A percentile compares a stretch with the other conserved stretches of the same genome.
Conservation (phyloP, 1,139 yeast species). For the Taiozyma onychis region DNA sequence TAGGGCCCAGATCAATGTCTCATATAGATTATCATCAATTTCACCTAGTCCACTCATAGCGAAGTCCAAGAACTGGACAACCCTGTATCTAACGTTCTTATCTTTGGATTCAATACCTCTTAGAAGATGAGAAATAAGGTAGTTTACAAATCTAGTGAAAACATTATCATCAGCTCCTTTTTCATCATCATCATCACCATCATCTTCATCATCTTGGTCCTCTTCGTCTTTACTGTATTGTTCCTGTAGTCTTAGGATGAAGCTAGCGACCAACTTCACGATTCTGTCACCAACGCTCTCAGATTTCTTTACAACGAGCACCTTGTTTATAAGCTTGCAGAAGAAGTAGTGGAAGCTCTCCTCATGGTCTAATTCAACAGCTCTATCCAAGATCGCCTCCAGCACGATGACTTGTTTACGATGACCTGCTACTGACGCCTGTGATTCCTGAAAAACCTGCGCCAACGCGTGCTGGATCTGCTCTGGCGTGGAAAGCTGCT, state of each 20-base stretch:
- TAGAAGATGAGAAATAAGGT: conserved; percentile 58
- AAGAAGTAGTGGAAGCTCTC: conserved; percentile 57
- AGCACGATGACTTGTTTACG: conserved; percentile 64
- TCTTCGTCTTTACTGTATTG: conserved; percentile 28
- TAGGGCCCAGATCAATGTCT: conserved; percentile 55
- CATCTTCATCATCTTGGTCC: conserved; percentile 27
- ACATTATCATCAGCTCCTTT: conserved; percentile 35
- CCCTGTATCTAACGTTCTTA: conserved; percentile 72
- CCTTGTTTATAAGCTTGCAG: conserved; percentile 54
- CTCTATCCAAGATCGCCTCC: conserved; percentile 51
- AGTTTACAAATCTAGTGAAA: conserved; percentile 50
- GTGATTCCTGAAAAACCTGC: conserved; percentile 79
- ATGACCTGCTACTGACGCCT: conserved; percentile 66
- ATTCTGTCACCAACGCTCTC: conserved; percentile 75
- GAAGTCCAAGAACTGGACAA: conserved; percentile 71
- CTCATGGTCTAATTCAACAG: conserved; percentile 46
- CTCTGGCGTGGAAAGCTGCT: conserved; percentile 18
- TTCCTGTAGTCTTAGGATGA: conserved; percentile 45
- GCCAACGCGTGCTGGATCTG: conserved; percentile 45
- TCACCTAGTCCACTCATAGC: conserved; percentile 71
- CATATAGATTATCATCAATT: conserved; percentile 68
- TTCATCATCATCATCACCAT: conserved; percentile 22
- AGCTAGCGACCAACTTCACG: conserved; percentile 66
- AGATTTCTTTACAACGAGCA: conserved; percentile 62
- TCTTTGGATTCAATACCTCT: conserved; percentile 77